Conservation (phyloP, 2,329 filamentous ascomycete species). For the Sporothrix euskadiensis region DNA sequence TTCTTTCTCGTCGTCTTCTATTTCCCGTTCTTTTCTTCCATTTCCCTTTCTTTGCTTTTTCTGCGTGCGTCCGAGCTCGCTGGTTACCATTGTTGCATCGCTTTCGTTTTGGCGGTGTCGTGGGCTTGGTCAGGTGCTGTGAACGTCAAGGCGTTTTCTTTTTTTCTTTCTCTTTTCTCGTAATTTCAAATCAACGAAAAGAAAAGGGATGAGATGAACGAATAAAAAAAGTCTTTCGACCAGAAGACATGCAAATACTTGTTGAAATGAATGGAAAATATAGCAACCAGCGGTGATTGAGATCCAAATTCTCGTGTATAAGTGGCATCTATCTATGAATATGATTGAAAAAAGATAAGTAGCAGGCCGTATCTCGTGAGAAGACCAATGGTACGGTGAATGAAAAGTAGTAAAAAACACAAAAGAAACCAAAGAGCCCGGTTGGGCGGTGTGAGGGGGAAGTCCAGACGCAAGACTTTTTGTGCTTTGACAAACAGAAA, state of each 20-base stretch:
- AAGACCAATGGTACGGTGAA: background rate
- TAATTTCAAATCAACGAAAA: no score
- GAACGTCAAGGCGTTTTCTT: background rate
- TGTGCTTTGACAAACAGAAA: slow-evolving; percentile 2
- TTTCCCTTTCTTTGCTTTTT: slow-evolving; percentile 7
- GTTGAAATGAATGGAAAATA: background rate
- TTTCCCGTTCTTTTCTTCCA: background rate
- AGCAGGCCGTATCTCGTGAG: background rate
- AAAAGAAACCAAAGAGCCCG: background rate
- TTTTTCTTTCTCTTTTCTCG: background rate
- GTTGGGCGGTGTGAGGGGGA: background rate
- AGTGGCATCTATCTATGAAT: slow-evolving; percentile 13
- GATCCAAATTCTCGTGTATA: background rate
- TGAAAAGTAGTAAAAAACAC: background rate
- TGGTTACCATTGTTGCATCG: background rate
- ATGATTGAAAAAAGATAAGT: background rate
- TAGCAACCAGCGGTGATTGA: background rate
- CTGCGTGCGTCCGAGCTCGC: slow-evolving; percentile 2
- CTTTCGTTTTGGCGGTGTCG: background rate
- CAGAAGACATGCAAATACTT: background rate
- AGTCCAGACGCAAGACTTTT: background rate
- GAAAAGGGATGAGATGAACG: background rate
- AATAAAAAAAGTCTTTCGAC: background rate
- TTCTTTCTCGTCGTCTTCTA: background rate
- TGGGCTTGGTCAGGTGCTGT: background rate